Evolutionary conservation across 1,139 yeast genomes (phyloP), one percentile per base, ranked within the genome.

Genomic region (Blastobotrys ciferrii): DNA sequence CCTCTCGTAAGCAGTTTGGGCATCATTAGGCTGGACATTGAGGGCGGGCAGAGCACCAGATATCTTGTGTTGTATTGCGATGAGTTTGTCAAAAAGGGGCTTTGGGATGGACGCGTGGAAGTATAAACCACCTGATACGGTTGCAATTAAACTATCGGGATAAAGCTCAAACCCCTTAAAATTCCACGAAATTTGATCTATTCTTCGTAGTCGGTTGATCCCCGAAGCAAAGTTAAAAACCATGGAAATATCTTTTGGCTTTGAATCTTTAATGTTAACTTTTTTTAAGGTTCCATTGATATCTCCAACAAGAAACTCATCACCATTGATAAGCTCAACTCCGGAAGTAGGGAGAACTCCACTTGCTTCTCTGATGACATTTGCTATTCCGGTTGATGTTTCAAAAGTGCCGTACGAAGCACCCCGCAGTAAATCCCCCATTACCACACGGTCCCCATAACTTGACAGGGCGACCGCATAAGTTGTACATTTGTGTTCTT

Each of bases 381-480:
- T 25, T 13, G n/a, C 14, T 4, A 25, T 30, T 23, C 28, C 28
- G 9, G 28, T 9, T 4, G 33, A 25, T 6, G 32, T 15, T 25
- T 25, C 42, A 25, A 39, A 25, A 4, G 32, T 25, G n/a, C 42
- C 33, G 7, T 11, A 25, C 15, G 39, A 32, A 12, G 38, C 41
- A 9, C 49, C 52, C 4, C 49, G 42, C 7, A 46, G 14, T 43
- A 49, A 15, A 35, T 49, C 52, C 7, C 52, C 52, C 5, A 40
- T 25, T 2, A 42, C 37, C 13, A 49, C 46, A 2, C 20, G 12
- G 17, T 30, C 7, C 4, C 20, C 19, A 7, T 39, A 20, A 4
- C 47, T 31, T 9, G 13, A 42, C 43, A 49, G 17, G 11, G 32
- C 25, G 11, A 33, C 36, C 9, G 52, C 40, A 23, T 39, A 40